A percentile compares a stretch with the other conserved stretches of the same genome.
Evolutionary conservation across 2,329 filamentous ascomycete genomes (phyloP).

Genomic region (Colletotrichum incanum): DNA sequence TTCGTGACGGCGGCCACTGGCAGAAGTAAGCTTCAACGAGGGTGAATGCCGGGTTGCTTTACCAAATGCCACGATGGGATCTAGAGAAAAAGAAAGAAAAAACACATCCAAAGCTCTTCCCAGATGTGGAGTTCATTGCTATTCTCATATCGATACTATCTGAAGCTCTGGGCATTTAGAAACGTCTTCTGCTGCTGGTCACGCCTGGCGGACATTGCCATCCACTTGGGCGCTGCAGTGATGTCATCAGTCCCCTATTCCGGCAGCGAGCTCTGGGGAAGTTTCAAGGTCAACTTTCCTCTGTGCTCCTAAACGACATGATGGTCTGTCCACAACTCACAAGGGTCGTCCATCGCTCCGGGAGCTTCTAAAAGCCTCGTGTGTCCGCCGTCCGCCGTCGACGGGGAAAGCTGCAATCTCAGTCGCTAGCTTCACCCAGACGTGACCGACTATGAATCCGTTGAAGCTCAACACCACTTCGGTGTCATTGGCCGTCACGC

Average conservation of each 20-base stretch:
- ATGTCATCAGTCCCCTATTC: constrained; percentile 43
- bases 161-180: no score
- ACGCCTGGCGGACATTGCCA: constrained; percentile 28
- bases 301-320: constrained; percentile 26
- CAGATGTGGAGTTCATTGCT: no score
- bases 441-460: constrained; percentile 60
- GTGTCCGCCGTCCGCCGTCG: neutral
- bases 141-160: no score
- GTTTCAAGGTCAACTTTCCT: constrained; percentile 34
- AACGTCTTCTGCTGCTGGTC: neutral
- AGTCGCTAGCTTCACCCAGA: constrained; percentile 1
- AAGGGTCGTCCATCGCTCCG: constrained; percentile 9
- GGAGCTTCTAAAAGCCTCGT: constrained; percentile 32
- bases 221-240: constrained; percentile 38
- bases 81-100: neutral
- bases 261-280: constrained; percentile 26
- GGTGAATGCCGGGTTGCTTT: neutral
- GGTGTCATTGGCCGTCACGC: constrained; percentile 87
- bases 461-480: constrained; percentile 80
- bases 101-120: neutral
- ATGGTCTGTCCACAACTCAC: constrained; percentile 32
- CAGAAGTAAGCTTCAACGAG: constrained; percentile 7
- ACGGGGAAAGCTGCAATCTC: constrained; percentile 9
- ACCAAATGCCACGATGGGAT: neutral
- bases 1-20: constrained; percentile 1